phyloP scores from a whole-genome alignment of 2,329 filamentous ascomycete genomes.

The Geosmithia flava region DNA sequence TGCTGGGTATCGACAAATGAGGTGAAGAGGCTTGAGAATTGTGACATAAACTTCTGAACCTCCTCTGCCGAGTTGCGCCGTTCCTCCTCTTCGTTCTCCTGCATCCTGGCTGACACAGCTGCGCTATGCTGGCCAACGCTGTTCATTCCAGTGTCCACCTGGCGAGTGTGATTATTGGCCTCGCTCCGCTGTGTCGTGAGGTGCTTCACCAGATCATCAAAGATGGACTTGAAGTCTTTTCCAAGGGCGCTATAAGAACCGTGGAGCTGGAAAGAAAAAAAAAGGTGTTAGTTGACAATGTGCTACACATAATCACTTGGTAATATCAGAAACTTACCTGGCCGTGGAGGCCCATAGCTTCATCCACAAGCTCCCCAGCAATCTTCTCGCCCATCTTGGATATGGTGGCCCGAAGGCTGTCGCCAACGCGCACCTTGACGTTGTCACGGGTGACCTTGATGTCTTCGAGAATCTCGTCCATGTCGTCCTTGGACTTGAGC shows the following conservation, averaged over 20 bases:
- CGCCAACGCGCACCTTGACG: constrained; percentile 75
- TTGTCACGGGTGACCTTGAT: constrained; percentile 83
- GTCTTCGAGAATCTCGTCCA: constrained; percentile 85
- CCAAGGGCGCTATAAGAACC: constrained; percentile 74
- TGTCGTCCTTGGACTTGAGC: constrained; percentile 61
- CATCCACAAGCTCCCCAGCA: constrained; percentile 75
- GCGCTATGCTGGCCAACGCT: constrained; percentile 57
- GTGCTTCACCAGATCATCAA: constrained; percentile 67
- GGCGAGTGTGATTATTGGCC: constrained; percentile 56
- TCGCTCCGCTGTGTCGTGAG: constrained; percentile 67
- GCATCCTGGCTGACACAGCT: constrained; percentile 51
- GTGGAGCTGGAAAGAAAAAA: constrained; percentile 45
- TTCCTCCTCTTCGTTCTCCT: constrained; percentile 64
- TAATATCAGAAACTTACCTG: constrained; percentile 28
- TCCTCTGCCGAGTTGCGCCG: constrained; percentile 60
- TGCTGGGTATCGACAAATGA: constrained; percentile 55
- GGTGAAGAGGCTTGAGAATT: constrained; percentile 54
- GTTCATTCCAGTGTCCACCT: constrained; percentile 59
- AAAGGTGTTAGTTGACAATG: constrained; percentile 4
- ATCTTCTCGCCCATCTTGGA: constrained; percentile 79
- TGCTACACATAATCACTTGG: not conserved
- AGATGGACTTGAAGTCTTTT: constrained; percentile 73
- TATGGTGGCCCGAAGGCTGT: constrained; percentile 68
- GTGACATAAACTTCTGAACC: constrained; percentile 57
- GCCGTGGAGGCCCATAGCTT: constrained; percentile 73